phyloP scores from a whole-genome alignment of 2,329 filamentous ascomycete genomes.

The Cercospora citrullina region DNA sequence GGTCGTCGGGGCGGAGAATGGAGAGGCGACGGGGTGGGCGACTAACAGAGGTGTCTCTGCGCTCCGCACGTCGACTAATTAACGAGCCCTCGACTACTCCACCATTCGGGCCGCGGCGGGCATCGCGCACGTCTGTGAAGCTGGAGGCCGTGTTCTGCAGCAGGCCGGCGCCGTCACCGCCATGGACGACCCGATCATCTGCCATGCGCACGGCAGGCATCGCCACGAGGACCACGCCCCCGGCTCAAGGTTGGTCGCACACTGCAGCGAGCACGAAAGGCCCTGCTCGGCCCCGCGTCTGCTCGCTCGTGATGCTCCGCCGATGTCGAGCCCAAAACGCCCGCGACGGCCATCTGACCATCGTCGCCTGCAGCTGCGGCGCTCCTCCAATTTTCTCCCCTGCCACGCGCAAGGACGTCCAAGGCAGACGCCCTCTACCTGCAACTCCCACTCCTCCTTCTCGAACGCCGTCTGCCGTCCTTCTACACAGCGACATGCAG shows the following conservation, averaged over 20 bases:
- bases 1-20: not conserved
- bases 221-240: not conserved
- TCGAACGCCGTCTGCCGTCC: not conserved
- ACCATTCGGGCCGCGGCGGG: not conserved
- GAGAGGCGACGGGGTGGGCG: not conserved
- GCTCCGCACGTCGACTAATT: not conserved
- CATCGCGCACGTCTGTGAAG: not conserved
- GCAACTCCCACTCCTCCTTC: not conserved
- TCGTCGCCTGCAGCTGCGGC: not conserved
- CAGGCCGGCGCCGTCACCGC: not conserved
- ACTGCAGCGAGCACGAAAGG: not conserved
- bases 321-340: not conserved
- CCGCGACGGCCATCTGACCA: not conserved
- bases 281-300: not conserved
- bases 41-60: not conserved
- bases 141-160: not conserved
- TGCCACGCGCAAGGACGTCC: not conserved
- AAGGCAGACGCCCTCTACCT: not conserved
- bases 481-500: not conserved
- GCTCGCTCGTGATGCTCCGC: not conserved
- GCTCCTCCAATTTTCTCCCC: not conserved
- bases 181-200: not conserved
- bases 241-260: not conserved
- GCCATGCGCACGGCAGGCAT: not conserved
- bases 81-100: not conserved